Conservation (phyloP, 169 alveolate genomes). For the Plasmodium falciparum region DNA sequence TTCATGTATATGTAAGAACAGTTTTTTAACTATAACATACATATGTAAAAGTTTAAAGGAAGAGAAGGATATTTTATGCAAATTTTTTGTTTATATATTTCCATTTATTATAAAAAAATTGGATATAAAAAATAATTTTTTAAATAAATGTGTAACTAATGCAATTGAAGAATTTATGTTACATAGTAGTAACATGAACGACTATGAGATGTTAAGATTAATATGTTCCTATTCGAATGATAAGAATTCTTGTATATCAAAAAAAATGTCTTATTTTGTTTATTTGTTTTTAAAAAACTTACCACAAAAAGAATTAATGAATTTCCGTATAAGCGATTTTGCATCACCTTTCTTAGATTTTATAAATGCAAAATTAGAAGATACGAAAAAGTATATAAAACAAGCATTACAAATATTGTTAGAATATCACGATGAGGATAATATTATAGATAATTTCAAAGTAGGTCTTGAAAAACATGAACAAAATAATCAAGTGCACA, state of each 20-base stretch:
- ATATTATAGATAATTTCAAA: constrained; percentile 8
- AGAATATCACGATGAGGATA: constrained; percentile 17
- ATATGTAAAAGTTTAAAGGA: constrained; percentile 40
- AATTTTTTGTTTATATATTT: constrained; percentile 26
- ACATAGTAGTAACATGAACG: constrained; percentile 34
- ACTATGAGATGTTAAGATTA: constrained; percentile 60
- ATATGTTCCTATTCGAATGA: constrained; percentile 46
- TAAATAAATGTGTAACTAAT: constrained; percentile 48
- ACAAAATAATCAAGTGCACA: not conserved
- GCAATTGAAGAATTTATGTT: constrained; percentile 32
- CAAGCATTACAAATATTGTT: constrained; percentile 17
- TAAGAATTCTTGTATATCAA: constrained; percentile 47
- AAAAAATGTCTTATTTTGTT: constrained; percentile 52
- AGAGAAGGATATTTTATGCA: constrained; percentile 8
- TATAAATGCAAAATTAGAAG: constrained; percentile 61
- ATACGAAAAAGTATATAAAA: constrained; percentile 59
- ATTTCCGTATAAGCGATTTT: constrained; percentile 27
- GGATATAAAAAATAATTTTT: constrained; percentile 50
- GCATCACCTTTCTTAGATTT: constrained; percentile 46
- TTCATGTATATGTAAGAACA: constrained; percentile 55
- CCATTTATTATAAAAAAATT: constrained; percentile 41
- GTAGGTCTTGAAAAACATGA: constrained; percentile 20
- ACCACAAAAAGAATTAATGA: constrained; percentile 23
- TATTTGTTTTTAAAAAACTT: constrained; percentile 59
- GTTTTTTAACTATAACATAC: constrained; percentile 62